Conservation (phyloP, 768 basidiomycete species). For the Asterophora parasitica region DNA sequence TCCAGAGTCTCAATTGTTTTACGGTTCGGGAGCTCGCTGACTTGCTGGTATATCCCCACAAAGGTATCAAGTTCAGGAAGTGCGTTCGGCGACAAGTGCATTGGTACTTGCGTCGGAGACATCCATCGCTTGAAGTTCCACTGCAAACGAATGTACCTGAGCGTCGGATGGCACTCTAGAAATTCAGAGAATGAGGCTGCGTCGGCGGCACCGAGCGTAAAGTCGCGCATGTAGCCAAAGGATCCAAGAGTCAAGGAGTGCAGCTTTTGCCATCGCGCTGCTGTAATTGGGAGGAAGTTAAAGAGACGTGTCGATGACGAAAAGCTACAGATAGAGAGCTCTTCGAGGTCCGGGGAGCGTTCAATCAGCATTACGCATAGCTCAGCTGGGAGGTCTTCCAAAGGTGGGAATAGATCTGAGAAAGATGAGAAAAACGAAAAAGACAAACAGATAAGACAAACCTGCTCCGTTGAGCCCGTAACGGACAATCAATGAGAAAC, state of each 20-base stretch:
- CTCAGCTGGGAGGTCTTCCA: slow-evolving; percentile 33
- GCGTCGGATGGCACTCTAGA: slow-evolving; percentile 30
- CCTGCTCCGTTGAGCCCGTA: slow-evolving; percentile 38
- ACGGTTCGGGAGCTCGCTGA: slow-evolving; percentile 33
- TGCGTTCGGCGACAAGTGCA: slow-evolving; percentile 25
- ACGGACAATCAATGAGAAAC: slow-evolving; percentile 43
- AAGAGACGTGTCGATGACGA: slow-evolving; percentile 43
- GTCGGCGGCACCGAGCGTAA: slow-evolving; percentile 31
- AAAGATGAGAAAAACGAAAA: slow-evolving; percentile 8
- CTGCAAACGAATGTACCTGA: slow-evolving; percentile 40
- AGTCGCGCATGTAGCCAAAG: slow-evolving; percentile 45
- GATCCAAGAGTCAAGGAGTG: slow-evolving; percentile 43
- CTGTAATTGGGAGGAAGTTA: slow-evolving; percentile 35
- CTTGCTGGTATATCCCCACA: slow-evolving; percentile 44
- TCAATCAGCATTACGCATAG: slow-evolving; percentile 47
- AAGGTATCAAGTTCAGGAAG: slow-evolving; percentile 37
- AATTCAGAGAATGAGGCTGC: slow-evolving; percentile 29
- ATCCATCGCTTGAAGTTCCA: slow-evolving; percentile 52
- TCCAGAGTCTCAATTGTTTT: slow-evolving; percentile 36
- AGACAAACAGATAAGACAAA: slow-evolving; percentile 13
- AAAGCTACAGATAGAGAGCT: slow-evolving; percentile 46
- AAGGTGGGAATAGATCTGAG: slow-evolving; percentile 33
- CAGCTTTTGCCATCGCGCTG: slow-evolving; percentile 36
- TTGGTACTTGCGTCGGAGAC: slow-evolving; percentile 35
- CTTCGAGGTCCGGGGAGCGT: slow-evolving; percentile 43